A percentile compares a stretch with the other conserved stretches of the same genome.
Evolutionary conservation across 1,284 basidiomycete genomes (phyloP).

Genomic region (Macrocystidia cucumis): DNA sequence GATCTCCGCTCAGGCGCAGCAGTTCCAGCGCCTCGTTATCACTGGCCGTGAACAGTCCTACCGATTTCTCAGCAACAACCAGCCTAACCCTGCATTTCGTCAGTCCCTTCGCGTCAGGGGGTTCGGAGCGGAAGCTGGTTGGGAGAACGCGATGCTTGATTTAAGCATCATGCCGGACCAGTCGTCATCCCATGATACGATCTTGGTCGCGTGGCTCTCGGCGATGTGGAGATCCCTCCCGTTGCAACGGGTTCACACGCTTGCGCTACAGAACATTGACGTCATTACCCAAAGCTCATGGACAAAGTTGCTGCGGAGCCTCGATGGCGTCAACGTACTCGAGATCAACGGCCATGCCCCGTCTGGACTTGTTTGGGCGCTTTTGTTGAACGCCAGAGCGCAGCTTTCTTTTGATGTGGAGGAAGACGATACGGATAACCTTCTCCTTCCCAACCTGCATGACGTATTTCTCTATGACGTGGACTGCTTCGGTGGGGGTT

Average conservation of each 20-base stretch:
- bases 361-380: constrained; percentile 27
- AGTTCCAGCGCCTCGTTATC: constrained; percentile 21
- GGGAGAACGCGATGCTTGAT: constrained; percentile 18
- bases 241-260: constrained; percentile 20
- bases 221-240: constrained; percentile 23
- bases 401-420: constrained; percentile 16
- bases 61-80: constrained; percentile 15
- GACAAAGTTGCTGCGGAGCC: constrained; percentile 19
- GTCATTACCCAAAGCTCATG: constrained; percentile 29
- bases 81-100: constrained; percentile 20
- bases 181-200: constrained; percentile 17
- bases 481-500: constrained; percentile 28
- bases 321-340: constrained; percentile 22
- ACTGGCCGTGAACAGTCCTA: constrained; percentile 17
- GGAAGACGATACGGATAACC: constrained; percentile 14
- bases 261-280: constrained; percentile 25
- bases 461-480: constrained; percentile 27
- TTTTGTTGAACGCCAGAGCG: constrained; percentile 24
- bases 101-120: constrained; percentile 23
- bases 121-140: constrained; percentile 16
- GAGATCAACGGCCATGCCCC: constrained; percentile 25
- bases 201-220: constrained; percentile 19
- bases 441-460: constrained; percentile 23
- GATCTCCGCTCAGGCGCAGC: constrained; percentile 11
- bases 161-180: constrained; percentile 20